Evolutionary conservation across 108 stramenopile genomes (phyloP).

Genomic region (Pseudonitzschia delicatissima): DNA sequence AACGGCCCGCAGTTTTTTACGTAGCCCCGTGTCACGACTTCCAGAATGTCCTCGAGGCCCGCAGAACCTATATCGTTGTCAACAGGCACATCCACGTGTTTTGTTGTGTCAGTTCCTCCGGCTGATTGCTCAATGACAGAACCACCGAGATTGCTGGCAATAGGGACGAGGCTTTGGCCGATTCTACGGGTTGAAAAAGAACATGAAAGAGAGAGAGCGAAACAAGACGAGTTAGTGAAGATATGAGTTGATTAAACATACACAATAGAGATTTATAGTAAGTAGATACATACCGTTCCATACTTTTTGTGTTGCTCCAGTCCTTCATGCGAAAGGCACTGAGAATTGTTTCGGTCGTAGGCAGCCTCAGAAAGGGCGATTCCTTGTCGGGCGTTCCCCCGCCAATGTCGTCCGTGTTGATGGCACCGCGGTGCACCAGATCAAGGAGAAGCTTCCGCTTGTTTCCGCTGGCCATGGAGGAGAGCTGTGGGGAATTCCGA

Average conservation of each 20-base stretch:
- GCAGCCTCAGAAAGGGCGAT: conserved; percentile 27
- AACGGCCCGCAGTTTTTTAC: conserved; percentile 54
- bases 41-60: conserved; percentile 49
- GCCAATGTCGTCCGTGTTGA: not conserved
- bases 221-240: no score
- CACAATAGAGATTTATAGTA: not conserved
- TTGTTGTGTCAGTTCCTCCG: not conserved
- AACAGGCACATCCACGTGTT: conserved; percentile 5
- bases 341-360: conserved; percentile 38
- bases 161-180: conserved; percentile 7
- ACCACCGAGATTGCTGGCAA: conserved; percentile 23
- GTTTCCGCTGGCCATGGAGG: not conserved
- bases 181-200: not conserved
- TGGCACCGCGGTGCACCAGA: conserved; percentile 2
- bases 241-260: not conserved
- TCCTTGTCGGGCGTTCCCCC: not conserved
- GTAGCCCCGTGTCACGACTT: conserved; percentile 38
- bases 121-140: not conserved
- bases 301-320: conserved; percentile 37
- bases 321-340: conserved; percentile 64
- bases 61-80: conserved; percentile 20
- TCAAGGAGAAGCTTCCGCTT: conserved; percentile 6
- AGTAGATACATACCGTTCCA: conserved; percentile 6
- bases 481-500: conserved; percentile 29
- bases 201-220: not conserved